Base-by-base conservation (phyloP, 306 rosid species). In the Dicorynia guianensis region DNA sequence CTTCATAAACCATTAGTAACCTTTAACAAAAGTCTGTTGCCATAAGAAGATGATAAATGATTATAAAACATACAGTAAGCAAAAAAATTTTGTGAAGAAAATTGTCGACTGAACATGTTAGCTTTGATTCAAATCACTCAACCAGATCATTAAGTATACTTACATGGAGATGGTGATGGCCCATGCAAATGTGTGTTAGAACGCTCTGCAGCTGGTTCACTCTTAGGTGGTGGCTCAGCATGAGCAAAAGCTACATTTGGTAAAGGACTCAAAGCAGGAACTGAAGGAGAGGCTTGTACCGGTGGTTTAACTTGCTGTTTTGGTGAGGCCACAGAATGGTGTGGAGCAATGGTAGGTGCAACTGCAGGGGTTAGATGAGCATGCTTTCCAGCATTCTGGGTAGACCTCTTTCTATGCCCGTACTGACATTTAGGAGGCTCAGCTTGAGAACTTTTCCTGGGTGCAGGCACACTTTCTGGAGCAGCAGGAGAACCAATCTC, bases 241-340 rank as follows among this genome's bases (percentile, higher is more conserved):
- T 86, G 96, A 72, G 89, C 82, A 78, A 89, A 88, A 77, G 90
- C 87, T 34, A 91, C 97, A 75, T 79, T 87, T 46, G 93, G 96
- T 78, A 86, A 81, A 52, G 98, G 97, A 84, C 92, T 82, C 67
- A 85, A 85, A 34, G 87, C 89, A 33, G 93, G 92, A 67, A 76
- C 80, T 20, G 86, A 63, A 85, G 78, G 80, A 69, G 85, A 77
- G 42, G 44, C 56, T 25, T 80, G 86, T 18, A 81, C 56, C 1
- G 91, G 86, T 14, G 83, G 83, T 70, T 71, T 84, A 47, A 69
- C 79, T 25, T 76, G 83, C 30, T 58, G 80, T 68, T 70, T 87
- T 49, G 96, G 97, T 1, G 91, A 77, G 50, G 87, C 70, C 49
- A 86, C 81, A 74, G 76, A 75, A 47, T 69, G 11, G 46, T 74